Evolutionary conservation across 2,329 filamentous ascomycete genomes (phyloP), one percentile per base, ranked within the genome.

Genomic region (Fusarium drepaniforme): DNA sequence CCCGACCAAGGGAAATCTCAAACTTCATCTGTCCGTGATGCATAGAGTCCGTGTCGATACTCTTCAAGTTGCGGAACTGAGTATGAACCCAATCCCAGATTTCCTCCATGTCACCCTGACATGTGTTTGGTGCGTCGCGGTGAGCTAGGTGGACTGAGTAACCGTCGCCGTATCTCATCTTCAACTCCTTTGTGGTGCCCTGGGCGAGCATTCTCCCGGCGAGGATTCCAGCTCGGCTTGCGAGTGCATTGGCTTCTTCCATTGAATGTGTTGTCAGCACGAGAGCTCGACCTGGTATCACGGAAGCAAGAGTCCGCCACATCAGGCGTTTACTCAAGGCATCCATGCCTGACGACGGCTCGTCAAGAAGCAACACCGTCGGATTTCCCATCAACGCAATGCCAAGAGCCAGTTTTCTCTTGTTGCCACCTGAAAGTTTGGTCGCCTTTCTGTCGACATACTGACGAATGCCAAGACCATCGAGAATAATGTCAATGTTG

Each of bases 311-410:
- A 0, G 92, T 94, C 58, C 89, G 88, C 93, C 93, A 95, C 88
- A 96, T 94, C 33, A 93, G 88, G 40, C 93, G 87, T 80, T 94
- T 95, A 0, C 91, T 90, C 0, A 92, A 91, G 0, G 92, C 92
- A 73, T 95, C 93, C 90, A 94, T 93, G 16, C 92, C 92, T 0
- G 89, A 92, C 5, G 88, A 91, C 0, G 93, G 93, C 77, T 96
- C 93, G 77, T 96, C 93, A 3, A 96, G 90, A 0, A 96, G 86
- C 1, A 96, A 84, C 0, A 95, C 92, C 0, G 89, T 88, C 0
- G 93, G 93, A 71, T 95, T 94, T 16, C 93, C 93, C 79, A 94
- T 93, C 0, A 96, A 83, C 0, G 93, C 93, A 60, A 96, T 94
- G 0, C 90, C 93, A 0, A 96, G 86, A 4, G 89, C 91, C 2